A percentile compares a stretch with the other conserved stretches of the same genome.
These are phyloP conservation scores for Nannochloropsis gaditana DNA, from an alignment of 108 stramenopile genomes.

Conservation along the genomic window DNA sequence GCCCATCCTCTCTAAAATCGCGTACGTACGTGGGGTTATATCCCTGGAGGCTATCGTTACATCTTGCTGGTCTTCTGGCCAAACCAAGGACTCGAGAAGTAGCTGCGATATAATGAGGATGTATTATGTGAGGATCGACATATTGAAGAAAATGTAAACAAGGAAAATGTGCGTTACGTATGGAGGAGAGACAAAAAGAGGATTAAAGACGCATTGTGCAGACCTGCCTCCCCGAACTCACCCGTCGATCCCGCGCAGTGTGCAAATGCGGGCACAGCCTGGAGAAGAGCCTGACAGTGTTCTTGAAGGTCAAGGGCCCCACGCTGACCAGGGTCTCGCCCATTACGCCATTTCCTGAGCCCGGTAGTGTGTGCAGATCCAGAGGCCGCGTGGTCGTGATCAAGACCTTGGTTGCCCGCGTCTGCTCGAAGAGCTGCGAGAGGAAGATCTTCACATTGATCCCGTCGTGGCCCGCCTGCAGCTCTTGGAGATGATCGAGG, in stretches of 20 bases:
- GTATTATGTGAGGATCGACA: neutral
- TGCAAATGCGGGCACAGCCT: conserved; percentile 65
- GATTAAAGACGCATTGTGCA: no score
- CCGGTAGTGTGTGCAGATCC: conserved; percentile 14
- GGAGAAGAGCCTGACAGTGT: conserved; percentile 62
- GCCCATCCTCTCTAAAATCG: neutral
- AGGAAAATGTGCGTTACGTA: no score
- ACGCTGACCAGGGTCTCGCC: conserved; percentile 59
- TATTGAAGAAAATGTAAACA: no score
- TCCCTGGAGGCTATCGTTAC: neutral
- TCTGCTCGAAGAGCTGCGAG: conserved; percentile 60
- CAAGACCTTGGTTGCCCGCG: conserved; percentile 60
- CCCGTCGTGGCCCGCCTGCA: conserved; percentile 43
- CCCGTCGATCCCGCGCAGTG: conserved; percentile 59
- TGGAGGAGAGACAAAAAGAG: no score
- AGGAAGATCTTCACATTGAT: conserved; percentile 65
- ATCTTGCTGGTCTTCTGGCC: neutral
- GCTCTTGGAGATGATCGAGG: conserved; percentile 62
- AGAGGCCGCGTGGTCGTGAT: conserved; percentile 41
- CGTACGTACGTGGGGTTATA: neutral
- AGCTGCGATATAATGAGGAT: neutral
- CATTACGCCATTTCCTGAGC: conserved; percentile 57
- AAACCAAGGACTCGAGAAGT: conserved; percentile 1
- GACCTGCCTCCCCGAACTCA: neutral
- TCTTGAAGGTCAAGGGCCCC: conserved; percentile 60